A percentile compares a stretch with the other conserved stretches of the same genome.
Evolutionary conservation across 1,284 basidiomycete species (phyloP).

Genomic region (Ustilago lituana): DNA sequence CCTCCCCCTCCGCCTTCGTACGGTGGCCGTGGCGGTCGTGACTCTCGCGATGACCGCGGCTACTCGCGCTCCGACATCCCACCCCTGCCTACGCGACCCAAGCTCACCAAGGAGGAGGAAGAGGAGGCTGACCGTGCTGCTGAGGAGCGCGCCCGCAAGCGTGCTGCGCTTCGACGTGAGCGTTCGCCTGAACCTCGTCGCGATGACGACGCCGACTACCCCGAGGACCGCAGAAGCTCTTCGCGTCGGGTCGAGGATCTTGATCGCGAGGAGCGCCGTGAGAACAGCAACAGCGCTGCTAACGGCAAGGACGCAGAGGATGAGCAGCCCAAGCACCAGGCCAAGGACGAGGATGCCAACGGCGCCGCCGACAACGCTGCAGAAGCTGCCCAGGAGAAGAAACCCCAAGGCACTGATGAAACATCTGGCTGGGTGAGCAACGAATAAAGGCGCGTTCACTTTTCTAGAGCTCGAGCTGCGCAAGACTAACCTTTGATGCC

Average conservation of each 20-base stretch:
- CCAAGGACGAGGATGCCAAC: slow-evolving; percentile 6
- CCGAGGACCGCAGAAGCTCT: slow-evolving; percentile 30
- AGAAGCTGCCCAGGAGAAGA: slow-evolving; percentile 10
- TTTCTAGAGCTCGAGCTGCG: background rate
- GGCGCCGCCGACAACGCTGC: slow-evolving; percentile 6
- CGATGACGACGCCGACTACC: slow-evolving; percentile 36
- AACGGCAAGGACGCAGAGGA: slow-evolving; percentile 17
- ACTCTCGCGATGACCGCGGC: slow-evolving; percentile 26
- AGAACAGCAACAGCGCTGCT: slow-evolving; percentile 23
- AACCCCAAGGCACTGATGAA: slow-evolving; percentile 7
- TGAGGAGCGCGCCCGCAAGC: slow-evolving; percentile 43
- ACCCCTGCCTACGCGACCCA: slow-evolving; percentile 23
- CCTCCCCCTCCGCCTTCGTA: slow-evolving; percentile 41
- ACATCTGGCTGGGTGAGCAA: slow-evolving; percentile 15
- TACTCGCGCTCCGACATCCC: slow-evolving; percentile 23
- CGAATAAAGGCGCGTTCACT: background rate
- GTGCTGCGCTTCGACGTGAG: slow-evolving; percentile 41
- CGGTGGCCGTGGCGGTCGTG: slow-evolving; percentile 35
- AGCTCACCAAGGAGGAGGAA: slow-evolving; percentile 36
- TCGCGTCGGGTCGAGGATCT: slow-evolving; percentile 32
- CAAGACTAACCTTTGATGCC: slow-evolving; percentile 6
- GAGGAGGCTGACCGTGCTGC: slow-evolving; percentile 50
- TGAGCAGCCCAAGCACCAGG: slow-evolving; percentile 17
- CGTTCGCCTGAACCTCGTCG: slow-evolving; percentile 40
- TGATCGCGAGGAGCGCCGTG: slow-evolving; percentile 30